These are phyloP conservation scores for Kluyveromyces dobzhanskii DNA, from an alignment of 805 yeast species.

Conservation along the genomic window DNA sequence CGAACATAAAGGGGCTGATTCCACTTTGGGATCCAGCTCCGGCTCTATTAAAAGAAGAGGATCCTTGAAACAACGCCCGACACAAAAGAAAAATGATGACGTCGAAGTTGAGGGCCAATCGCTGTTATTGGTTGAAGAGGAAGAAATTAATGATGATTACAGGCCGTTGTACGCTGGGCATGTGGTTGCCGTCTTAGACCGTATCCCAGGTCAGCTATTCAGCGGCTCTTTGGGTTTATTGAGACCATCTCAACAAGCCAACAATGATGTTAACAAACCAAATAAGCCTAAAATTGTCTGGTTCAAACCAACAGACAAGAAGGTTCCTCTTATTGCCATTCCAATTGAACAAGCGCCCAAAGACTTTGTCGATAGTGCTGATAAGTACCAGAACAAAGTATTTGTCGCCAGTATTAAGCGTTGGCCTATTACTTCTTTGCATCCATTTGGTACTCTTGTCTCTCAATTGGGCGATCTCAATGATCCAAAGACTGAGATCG, in stretches of 20 bases:
- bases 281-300: conserved; percentile 90
- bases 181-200: conserved; percentile 94
- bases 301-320: conserved; percentile 98
- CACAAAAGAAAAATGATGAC: conserved; percentile 95
- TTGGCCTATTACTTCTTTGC: conserved; percentile 98
- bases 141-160: conserved; percentile 84
- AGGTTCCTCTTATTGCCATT: conserved; percentile 94
- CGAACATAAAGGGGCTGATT: conserved; percentile 30
- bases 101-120: conserved; percentile 99
- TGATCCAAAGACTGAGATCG: conserved; percentile 71
- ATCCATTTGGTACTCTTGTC: conserved; percentile 92
- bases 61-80: conserved; percentile 88
- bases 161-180: conserved; percentile 97
- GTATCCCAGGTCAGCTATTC: conserved; percentile 94
- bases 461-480: conserved; percentile 78
- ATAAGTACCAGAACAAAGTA: conserved; percentile 65
- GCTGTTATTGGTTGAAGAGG: conserved; percentile 83
- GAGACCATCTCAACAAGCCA: conserved; percentile 91
- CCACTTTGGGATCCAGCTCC: conserved; percentile 29
- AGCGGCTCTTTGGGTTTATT: conserved; percentile 89
- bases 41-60: conserved; percentile 58
- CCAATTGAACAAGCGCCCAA: conserved; percentile 98
- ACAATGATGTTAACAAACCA: conserved; percentile 45
- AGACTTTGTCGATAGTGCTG: conserved; percentile 91
- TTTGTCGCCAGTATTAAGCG: conserved; percentile 95